A percentile compares a stretch with the other conserved stretches of the same genome.
Conservation (phyloP, 805 yeast genomes). For the Gaillardinia entomophila region DNA sequence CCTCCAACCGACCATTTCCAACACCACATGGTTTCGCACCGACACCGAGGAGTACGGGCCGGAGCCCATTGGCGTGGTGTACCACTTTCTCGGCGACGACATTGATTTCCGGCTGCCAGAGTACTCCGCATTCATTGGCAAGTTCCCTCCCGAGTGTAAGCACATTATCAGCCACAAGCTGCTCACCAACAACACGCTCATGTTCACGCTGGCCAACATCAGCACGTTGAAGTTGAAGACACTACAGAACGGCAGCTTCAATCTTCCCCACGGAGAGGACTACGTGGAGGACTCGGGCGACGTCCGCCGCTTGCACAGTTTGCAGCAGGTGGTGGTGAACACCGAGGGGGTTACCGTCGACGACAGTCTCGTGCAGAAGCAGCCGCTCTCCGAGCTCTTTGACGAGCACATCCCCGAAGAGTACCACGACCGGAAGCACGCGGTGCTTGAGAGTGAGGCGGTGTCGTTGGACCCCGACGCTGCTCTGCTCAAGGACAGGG, state of each 20-base stretch:
- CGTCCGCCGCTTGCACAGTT: constrained; percentile 8
- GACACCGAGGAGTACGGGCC: constrained; percentile 20
- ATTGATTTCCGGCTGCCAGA: constrained; percentile 39
- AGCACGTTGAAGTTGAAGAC: constrained; percentile 53
- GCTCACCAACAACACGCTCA: constrained; percentile 55
- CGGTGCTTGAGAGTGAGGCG: constrained; percentile 12
- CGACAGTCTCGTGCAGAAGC: constrained; percentile 10
- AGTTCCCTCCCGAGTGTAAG: constrained; percentile 45
- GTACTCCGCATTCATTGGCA: constrained; percentile 46
- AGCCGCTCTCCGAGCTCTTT: constrained; percentile 25
- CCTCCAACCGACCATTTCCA: constrained; percentile 20
- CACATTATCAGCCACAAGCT: constrained; percentile 74
- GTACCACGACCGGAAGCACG: constrained; percentile 26
- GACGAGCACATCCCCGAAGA: constrained; percentile 30
- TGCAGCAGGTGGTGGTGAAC: constrained; percentile 22
- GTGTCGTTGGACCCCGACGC: constrained; percentile 11
- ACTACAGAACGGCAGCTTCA: constrained; percentile 40
- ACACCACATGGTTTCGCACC: constrained; percentile 28
- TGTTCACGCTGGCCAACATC: constrained; percentile 50
- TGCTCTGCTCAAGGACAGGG: constrained; percentile 39
- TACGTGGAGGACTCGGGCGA: constrained; percentile 7
- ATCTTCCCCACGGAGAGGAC: constrained; percentile 29
- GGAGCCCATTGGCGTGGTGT: constrained; percentile 49
- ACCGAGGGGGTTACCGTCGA: constrained; percentile 17
- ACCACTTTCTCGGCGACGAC: constrained; percentile 69